Evolutionary conservation across 2,329 filamentous ascomycete genomes (phyloP), one percentile per base, ranked within the genome.

Genomic region (Catunica adiposa): DNA sequence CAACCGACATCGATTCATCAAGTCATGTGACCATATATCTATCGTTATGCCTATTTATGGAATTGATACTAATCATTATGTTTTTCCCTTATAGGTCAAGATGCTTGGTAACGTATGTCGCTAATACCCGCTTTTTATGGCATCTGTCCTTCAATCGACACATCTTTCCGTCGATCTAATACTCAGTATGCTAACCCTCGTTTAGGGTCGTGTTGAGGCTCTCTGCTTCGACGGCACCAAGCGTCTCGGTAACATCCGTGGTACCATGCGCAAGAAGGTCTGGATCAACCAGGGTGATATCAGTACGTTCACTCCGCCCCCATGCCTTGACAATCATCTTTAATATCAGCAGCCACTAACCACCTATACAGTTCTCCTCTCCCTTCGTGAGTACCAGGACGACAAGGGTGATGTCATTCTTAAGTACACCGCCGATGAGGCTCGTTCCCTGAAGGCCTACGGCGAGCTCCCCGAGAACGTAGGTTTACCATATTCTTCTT

Each of bases 231-330:
- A 97, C 69, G 90, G 90, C 67, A 82, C 84, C 62, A 89, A 89
- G 70, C 83, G 88, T 59, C 79, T 71, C 42, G 86, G 83, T 60
- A 68, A 69, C 59, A 71, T 70, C 60, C 59, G 59, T 37, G 59
- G 59, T 55, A 60, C 58, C 56, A 60, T 98, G 66, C 83, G 92
- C 66, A 98, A 98, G 80, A 98, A 98, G 80, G 92, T 97, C 71
- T 96, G 89, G 89, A 96, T 96, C 79, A 96, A 95, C 78, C 89
- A 95, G 75, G 89, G 89, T 67, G 88, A 95, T 69, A 95, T 95
- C 69, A 61, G 57, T 58, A 58, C 34, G 57, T 54, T 50, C 8
- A 31, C 5, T 51, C 7, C 14, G 5, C 23, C 14, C 25, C 3
- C 22, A 2, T 17, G 1, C 29, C 23, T 42, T 5, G 5, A 34